Evolutionary conservation across 768 basidiomycete genomes (phyloP), one percentile per base, ranked within the genome.

Genomic region (Chalciporus chontae): DNA sequence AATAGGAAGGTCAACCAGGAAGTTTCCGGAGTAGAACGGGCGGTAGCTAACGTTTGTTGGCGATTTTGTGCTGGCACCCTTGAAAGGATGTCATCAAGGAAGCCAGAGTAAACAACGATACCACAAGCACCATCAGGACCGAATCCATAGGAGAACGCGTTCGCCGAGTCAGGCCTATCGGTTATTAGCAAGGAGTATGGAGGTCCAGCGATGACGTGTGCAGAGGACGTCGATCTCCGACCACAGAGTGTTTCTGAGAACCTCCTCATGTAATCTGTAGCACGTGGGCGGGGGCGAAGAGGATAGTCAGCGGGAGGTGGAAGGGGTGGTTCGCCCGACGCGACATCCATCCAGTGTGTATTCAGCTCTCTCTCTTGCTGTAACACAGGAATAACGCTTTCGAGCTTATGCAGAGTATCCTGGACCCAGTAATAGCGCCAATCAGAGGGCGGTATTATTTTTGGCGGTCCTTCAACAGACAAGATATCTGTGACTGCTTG

Each of bases 91-190:
- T 92, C 84, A 62, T 97, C 90, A 43, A 98, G 65, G 71, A 97
- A 91, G 5, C 95, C 95, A 11, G 90, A 90, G 67, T 91, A 97
- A 8, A 99, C 83, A 47, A 98, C 94, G 50, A 99, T 80, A 6
- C 96, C 95, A 50, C 92, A 94, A 0, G 85, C 90, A 32, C 90
- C 88, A 59, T 93, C 83, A 3, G 90, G 87, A 11, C 92, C 92
- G 57, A 97, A 98, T 2, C 95, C 95, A 63, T 94, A 97, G 1
- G 88, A 90, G 67, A 99, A 96, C 1, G 96, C 95, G 61, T 97
- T 99, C 8, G 81, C 77, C 2, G 83, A 75, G 51, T 90, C 85
- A 1, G 90, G 85, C 52, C 85, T 83, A 44, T 97, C 90, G 40
- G 95, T 81, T n/a, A 99, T 66, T 39, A 99, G 76, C 6, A 99